Evolutionary conservation across 371 early-diverging fungal species (phyloP).

Genomic region (Haplosporangium sp.): DNA sequence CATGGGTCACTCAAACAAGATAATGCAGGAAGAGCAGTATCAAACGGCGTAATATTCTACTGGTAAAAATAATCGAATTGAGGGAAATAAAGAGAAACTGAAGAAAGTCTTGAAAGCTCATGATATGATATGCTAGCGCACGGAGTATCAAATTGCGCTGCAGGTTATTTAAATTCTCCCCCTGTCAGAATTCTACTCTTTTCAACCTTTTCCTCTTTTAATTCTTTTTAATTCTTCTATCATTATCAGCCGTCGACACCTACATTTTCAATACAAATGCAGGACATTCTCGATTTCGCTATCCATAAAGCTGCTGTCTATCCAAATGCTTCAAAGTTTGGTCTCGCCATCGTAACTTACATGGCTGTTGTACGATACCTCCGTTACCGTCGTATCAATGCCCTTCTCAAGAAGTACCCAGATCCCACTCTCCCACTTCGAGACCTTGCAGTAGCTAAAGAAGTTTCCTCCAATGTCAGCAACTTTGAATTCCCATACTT

Average conservation of each 20-base stretch:
- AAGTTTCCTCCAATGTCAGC: slow-evolving; percentile 51
- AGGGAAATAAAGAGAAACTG: too few relatives aligned
- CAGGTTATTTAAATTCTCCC: too few relatives aligned
- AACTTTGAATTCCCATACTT: slow-evolving; percentile 63
- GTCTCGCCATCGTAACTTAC: slow-evolving; percentile 32
- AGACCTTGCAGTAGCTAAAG: slow-evolving; percentile 57
- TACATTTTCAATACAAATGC: not conserved
- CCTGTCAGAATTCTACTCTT: not conserved
- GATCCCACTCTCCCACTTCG: slow-evolving; percentile 61
- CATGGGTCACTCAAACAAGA: too few relatives aligned
- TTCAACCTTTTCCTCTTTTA: not conserved
- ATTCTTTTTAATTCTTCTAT: too few relatives aligned
- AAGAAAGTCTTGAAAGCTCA: too few relatives aligned
- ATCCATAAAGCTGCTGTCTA: not conserved
- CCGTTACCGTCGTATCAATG: slow-evolving; percentile 56
- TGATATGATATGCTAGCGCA: too few relatives aligned
- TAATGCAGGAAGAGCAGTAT: too few relatives aligned
- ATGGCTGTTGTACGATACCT: slow-evolving; percentile 57
- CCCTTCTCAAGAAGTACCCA: slow-evolving; percentile 59
- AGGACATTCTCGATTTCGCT: slow-evolving; percentile 7
- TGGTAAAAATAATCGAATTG: too few relatives aligned
- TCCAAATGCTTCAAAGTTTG: slow-evolving; percentile 10
- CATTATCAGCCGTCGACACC: too few relatives aligned
- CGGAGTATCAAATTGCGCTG: too few relatives aligned
- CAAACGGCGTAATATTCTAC: too few relatives aligned